Base-by-base conservation (phyloP, 352 stramenopile genomes). In the Phytopythium helicoides region DNA sequence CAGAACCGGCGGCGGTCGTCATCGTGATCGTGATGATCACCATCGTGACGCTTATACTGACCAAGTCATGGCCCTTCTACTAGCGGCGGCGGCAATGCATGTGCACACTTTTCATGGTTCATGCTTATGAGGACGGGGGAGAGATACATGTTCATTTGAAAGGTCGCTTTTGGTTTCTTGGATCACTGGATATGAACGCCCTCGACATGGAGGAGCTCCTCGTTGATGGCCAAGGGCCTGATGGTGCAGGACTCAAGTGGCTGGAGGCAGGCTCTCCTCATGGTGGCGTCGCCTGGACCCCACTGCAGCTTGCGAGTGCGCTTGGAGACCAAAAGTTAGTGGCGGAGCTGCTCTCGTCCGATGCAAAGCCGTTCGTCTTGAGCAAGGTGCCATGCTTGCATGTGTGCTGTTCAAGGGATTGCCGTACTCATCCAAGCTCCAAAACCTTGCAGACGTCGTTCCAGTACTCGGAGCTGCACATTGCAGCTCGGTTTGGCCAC, bases 61-160 rank as follows among this genome's bases (percentile, higher is more conserved):
- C 68, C 38, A 89, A 86, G 50, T 87, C 78, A 10, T 92, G 81
- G 81, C 79, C 79, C 19, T 92, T 92, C 53, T 82, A n/a, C 11
- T 16, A 36, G 3, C 23, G 19, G n/a, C n/a, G n/a, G 15, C 14
- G 12, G n/a, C 16, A 40, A 40, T 40, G 26, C 45, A 40, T 18
- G 23, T n/a, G n/a, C n/a, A 16, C 19, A 31, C 40, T 33, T 11
- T 47, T n/a, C 19, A 28, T 3, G 12, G n/a, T n/a, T n/a, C n/a
- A n/a, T n/a, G n/a, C n/a, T n/a, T n/a, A n/a, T n/a, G n/a, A n/a
- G n/a, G n/a, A n/a, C n/a, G n/a, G n/a, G n/a, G n/a, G n/a, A n/a
- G n/a, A n/a, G n/a, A n/a, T n/a, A n/a, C n/a, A n/a, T n/a, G n/a
- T n/a, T n/a, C n/a, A n/a, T n/a, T 33, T 33, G 28, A 33, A 33